Evolutionary conservation across 176 grass and related monocot genomes (phyloP), one percentile per base, ranked within the genome.

Genomic region (Eragrostis nindensis): DNA sequence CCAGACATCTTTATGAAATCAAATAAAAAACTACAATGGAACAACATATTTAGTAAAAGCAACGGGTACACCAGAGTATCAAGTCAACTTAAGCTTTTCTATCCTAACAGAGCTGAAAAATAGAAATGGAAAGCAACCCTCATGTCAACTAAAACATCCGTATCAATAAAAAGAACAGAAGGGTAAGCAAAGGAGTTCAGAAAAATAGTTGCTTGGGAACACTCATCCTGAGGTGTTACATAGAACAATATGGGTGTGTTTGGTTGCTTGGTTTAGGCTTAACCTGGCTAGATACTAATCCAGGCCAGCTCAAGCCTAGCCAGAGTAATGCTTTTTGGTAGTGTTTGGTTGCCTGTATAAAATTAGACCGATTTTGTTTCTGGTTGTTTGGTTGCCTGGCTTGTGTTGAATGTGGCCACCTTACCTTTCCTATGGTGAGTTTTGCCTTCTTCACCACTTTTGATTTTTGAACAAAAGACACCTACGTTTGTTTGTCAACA

Each of bases 1-100:
- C 5, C 44, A 52, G 22, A 45, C 29, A 68, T 83, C 11, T 41
- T 44, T 50, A 74, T 42, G 27, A 59, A 82, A 48, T 49, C 4
- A 5, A 83, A 78, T 22, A 78, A 66, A 53, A 2, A 39, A 10
- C 71, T 8, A 38, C 44, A 71, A 39, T 0, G 26, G 10, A 82
- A 55, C 26, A 66, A 6, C 5, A 81, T 68, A 15, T 71, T 82
- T 71, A 49, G 29, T 57, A 71, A 71, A 86, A 87, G 10, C 26
- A 62, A 62, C 15, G 36, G 15, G 55, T 55, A 50, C 60, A 72
- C 44, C 21, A 36, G 40, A 8, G 44, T 39, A 8, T 25, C 1
- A 41, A 8, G 65, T 67, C 76, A 53, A 11, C 38, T 13, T 53
- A 16, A 41, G 47, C 21, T 41, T 79, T 52, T 76, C 30, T 52